These are phyloP conservation scores for Microbotryomycetes sp. DNA, from an alignment of 1,284 basidiomycete species.

Conservation along the genomic window DNA sequence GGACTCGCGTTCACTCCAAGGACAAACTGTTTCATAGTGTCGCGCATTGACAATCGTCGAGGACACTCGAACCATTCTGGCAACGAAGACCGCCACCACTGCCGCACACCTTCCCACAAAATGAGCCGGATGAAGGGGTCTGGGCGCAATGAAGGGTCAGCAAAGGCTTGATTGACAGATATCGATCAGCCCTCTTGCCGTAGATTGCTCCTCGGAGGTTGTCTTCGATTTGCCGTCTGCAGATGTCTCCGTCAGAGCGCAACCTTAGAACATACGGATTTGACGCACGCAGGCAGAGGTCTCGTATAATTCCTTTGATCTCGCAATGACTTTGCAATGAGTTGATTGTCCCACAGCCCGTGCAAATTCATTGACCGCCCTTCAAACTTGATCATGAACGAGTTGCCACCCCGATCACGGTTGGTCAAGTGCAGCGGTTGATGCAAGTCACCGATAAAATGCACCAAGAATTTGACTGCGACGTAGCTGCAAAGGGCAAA, in stretches of 20 bases:
- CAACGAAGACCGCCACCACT: slow-evolving; percentile 34
- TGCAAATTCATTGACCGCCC: slow-evolving; percentile 39
- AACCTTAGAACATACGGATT: background rate
- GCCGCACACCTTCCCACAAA: slow-evolving; percentile 39
- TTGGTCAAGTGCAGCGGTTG: slow-evolving; percentile 43
- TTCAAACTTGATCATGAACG: slow-evolving; percentile 40
- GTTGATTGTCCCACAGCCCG: slow-evolving; percentile 39
- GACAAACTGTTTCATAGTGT: background rate
- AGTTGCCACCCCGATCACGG: slow-evolving; percentile 41
- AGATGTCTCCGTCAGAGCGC: background rate
- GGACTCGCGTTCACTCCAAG: background rate
- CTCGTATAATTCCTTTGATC: slow-evolving; percentile 40
- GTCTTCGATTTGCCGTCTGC: slow-evolving; percentile 37
- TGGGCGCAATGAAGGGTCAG: too few relatives aligned
- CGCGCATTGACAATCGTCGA: background rate
- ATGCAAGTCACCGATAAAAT: slow-evolving; percentile 41
- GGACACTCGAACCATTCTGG: slow-evolving; percentile 36
- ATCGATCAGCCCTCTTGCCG: background rate
- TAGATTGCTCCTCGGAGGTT: slow-evolving; percentile 33
- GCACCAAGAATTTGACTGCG: slow-evolving; percentile 39
- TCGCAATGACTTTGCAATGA: slow-evolving; percentile 39
- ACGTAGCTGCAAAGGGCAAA: slow-evolving; percentile 10
- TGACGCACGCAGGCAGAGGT: slow-evolving; percentile 34
- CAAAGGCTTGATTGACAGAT: too few relatives aligned
- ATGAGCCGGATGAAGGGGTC: slow-evolving; percentile 42